These are phyloP conservation scores for Colletotrichum liaoningense DNA, from an alignment of 2,329 filamentous ascomycete genomes.

Conservation along the genomic window DNA sequence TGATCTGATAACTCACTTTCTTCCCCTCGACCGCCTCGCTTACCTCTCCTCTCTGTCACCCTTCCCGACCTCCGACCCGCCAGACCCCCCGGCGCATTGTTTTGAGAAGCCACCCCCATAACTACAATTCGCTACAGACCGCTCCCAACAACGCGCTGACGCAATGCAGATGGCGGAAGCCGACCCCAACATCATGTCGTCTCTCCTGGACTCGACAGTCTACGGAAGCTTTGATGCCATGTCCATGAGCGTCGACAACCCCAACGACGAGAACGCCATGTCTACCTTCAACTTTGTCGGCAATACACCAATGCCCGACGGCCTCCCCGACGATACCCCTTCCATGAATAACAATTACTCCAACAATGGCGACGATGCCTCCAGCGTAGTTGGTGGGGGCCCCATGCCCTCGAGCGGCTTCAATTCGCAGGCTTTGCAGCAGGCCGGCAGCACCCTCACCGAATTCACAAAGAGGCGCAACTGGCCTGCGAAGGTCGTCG, in stretches of 20 bases:
- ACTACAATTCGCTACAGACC: slow-evolving; percentile 8
- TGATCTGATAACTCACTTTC: slow-evolving; percentile 14
- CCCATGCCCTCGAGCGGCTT: slow-evolving; percentile 54
- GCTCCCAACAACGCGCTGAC: slow-evolving; percentile 24
- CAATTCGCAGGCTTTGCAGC: slow-evolving; percentile 42
- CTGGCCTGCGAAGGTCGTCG: slow-evolving; percentile 90
- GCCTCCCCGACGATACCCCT: slow-evolving; percentile 27
- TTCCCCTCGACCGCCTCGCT: slow-evolving; percentile 5
- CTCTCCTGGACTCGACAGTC: slow-evolving; percentile 56
- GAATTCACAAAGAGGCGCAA: slow-evolving; percentile 73
- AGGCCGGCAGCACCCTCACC: slow-evolving; percentile 59
- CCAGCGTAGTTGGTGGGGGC: slow-evolving; percentile 52
- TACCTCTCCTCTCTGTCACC: background rate
- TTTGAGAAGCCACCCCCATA: background rate
- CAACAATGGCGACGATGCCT: slow-evolving; percentile 29
- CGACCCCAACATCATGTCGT: slow-evolving; percentile 54
- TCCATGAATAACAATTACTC: slow-evolving; percentile 32
- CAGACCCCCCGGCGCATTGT: slow-evolving; percentile 17
- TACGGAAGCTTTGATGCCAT: slow-evolving; percentile 49
- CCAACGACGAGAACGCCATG: slow-evolving; percentile 42
- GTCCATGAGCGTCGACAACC: slow-evolving; percentile 55
- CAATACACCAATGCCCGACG: slow-evolving; percentile 41
- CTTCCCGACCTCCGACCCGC: slow-evolving; percentile 11
- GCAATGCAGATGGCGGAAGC: slow-evolving; percentile 40
- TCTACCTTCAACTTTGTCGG: slow-evolving; percentile 39